These are phyloP conservation scores for Beauveria australis DNA, from an alignment of 2,329 filamentous ascomycete species.

Conservation along the genomic window DNA sequence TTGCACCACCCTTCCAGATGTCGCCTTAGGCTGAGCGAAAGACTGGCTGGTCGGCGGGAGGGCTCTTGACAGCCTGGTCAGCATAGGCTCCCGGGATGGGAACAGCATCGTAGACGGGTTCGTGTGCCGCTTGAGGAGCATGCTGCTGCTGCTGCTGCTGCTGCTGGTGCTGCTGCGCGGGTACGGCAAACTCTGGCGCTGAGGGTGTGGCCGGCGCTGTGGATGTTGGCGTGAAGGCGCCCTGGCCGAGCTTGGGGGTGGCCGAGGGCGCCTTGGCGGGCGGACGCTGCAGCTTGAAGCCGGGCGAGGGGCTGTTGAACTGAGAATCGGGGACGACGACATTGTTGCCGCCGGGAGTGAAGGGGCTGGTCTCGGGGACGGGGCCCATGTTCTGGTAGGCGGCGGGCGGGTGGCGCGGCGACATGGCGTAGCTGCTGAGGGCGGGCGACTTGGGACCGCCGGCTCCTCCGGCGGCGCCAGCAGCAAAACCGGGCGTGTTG, in stretches of 20 bases:
- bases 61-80: slow-evolving; percentile 44
- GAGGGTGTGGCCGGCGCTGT: slow-evolving; percentile 25
- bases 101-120: slow-evolving; percentile 76
- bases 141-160: slow-evolving; percentile 55
- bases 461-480: slow-evolving; percentile 3
- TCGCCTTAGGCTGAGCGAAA: slow-evolving; percentile 27
- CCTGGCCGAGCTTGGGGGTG: slow-evolving; percentile 60
- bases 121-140: slow-evolving; percentile 63
- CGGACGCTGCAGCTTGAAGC: slow-evolving; percentile 84
- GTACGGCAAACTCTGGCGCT: slow-evolving; percentile 16
- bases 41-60: slow-evolving; percentile 35
- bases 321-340: slow-evolving; percentile 53
- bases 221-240: slow-evolving; percentile 49
- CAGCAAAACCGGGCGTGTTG: slow-evolving; percentile 76
- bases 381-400: slow-evolving; percentile 43
- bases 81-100: slow-evolving; percentile 83
- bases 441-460: slow-evolving; percentile 33
- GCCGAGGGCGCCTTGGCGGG: slow-evolving; percentile 70
- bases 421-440: slow-evolving; percentile 42
- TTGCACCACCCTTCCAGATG: slow-evolving; percentile 11
- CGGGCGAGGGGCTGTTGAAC: slow-evolving; percentile 40
- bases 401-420: slow-evolving; percentile 52
- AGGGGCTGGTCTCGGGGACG: slow-evolving; percentile 33
- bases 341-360: slow-evolving; percentile 47
- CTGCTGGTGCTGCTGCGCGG: slow-evolving; percentile 25